These are phyloP conservation scores for Quaeritorhiza haematococci DNA, from an alignment of 371 early-diverging fungal genomes.

Conservation along the genomic window DNA sequence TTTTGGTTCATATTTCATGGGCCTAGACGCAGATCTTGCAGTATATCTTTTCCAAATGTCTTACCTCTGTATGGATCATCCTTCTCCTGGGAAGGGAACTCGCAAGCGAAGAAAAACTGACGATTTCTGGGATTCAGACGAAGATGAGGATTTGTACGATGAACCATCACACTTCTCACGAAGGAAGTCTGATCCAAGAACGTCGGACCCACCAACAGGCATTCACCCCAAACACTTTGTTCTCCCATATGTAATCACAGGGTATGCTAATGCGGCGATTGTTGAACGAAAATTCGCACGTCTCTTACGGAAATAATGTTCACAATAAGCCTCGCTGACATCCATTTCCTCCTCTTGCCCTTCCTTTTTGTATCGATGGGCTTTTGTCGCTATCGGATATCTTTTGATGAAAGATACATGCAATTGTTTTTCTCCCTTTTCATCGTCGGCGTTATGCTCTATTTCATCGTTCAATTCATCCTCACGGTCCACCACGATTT, in stretches of 20 bases:
- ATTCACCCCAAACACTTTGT: neutral
- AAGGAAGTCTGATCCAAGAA: no score
- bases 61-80: no score
- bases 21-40: no score
- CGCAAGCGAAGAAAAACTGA: no score
- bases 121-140: no score
- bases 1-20: no score
- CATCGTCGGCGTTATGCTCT: constrained; percentile 46
- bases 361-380: constrained; percentile 22
- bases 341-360: constrained; percentile 9
- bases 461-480: constrained; percentile 55
- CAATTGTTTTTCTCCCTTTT: constrained; percentile 58
- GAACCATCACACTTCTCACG: no score
- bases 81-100: no score
- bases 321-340: neutral
- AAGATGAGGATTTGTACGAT: no score
- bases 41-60: no score
- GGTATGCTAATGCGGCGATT: neutral
- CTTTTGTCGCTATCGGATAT: neutral
- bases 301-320: neutral
- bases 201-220: no score
- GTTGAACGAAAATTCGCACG: neutral
- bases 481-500: constrained; percentile 62
- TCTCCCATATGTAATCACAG: neutral
- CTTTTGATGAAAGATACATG: constrained; percentile 38